Percentiles rank a stretch among this genome's conserved stretches.
Conservation (phyloP, 495 filamentous ascomycete species). For the Usnea hakonensis region DNA sequence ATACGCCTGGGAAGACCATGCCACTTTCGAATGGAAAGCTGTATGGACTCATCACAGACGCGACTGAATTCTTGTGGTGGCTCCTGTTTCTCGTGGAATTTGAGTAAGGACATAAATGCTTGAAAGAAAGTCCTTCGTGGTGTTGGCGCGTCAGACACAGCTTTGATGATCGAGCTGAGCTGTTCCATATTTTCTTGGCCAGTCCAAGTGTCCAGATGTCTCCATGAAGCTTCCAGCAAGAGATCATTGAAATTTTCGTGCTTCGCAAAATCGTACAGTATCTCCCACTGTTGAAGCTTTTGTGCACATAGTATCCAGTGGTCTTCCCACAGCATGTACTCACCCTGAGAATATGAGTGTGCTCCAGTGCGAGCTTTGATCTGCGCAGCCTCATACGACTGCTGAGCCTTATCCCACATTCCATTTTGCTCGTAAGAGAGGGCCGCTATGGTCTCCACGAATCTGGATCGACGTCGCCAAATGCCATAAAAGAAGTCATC, state of each 20-base stretch:
- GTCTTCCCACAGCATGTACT: slow-evolving; percentile 99
- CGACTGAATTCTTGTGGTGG: slow-evolving; percentile 70
- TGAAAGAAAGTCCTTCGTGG: slow-evolving; percentile 92
- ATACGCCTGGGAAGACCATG: slow-evolving; percentile 88
- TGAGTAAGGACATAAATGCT: slow-evolving; percentile 91
- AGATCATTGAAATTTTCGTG: slow-evolving; percentile 98
- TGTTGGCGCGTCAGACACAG: slow-evolving; percentile 93
- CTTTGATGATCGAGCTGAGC: slow-evolving; percentile 84
- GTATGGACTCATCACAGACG: slow-evolving; percentile 91
- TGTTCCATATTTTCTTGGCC: slow-evolving; percentile 76
- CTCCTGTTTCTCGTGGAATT: slow-evolving; percentile 84
- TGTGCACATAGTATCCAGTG: slow-evolving; percentile 97
- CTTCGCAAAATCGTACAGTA: slow-evolving; percentile 94
- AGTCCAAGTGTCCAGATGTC: slow-evolving; percentile 87
- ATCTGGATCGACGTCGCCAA: slow-evolving; percentile 91
- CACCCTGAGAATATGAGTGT: slow-evolving; percentile 87
- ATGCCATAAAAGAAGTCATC: slow-evolving; percentile 97
- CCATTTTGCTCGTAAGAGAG: slow-evolving; percentile 97
- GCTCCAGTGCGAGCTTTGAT: slow-evolving; percentile 91
- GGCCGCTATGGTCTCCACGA: slow-evolving; percentile 91
- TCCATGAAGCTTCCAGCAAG: slow-evolving; percentile 90
- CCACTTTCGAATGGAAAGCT: slow-evolving; percentile 95
- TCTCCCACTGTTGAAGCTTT: slow-evolving; percentile 98
- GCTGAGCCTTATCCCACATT: slow-evolving; percentile 98
- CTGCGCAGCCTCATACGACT: slow-evolving; percentile 90